Evolutionary conservation across 2,329 filamentous ascomycete species (phyloP).

Genomic region (Grosmannia penicillata): DNA sequence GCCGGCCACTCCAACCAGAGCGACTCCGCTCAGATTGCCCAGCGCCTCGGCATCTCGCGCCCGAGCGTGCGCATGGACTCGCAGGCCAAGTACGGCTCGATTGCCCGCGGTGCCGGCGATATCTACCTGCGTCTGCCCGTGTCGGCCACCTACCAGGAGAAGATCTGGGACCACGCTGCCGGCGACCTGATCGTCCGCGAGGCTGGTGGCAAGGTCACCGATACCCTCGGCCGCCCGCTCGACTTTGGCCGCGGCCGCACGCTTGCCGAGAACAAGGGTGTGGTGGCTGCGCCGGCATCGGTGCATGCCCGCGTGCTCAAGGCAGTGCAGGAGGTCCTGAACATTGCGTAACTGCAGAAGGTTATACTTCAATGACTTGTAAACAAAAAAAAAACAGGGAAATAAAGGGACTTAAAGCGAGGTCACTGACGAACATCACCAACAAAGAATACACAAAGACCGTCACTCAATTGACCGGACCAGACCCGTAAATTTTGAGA

Average conservation of each 20-base stretch:
- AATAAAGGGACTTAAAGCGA: neutral
- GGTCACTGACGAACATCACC: no score
- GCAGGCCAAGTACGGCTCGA: constrained; percentile 93
- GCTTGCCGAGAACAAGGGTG: constrained; percentile 79
- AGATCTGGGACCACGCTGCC: constrained; percentile 98
- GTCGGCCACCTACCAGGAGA: constrained; percentile 75
- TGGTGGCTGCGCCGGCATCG: constrained; percentile 69
- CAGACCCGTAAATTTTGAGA: neutral
- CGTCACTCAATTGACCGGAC: neutral
- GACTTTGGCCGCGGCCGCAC: constrained; percentile 83
- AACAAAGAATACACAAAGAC: no score
- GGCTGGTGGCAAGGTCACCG: constrained; percentile 82
- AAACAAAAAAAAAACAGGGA: constrained; percentile 5
- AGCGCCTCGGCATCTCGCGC: constrained; percentile 71
- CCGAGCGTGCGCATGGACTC: constrained; percentile 94
- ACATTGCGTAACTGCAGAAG: constrained; percentile 4
- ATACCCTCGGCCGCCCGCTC: constrained; percentile 69
- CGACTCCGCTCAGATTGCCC: constrained; percentile 73
- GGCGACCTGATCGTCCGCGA: constrained; percentile 90
- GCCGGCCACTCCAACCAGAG: constrained; percentile 80
- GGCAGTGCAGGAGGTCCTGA: constrained; percentile 69
- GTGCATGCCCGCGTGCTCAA: constrained; percentile 64
- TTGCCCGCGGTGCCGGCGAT: constrained; percentile 85
- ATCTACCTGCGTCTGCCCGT: constrained; percentile 85
- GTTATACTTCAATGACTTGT: constrained; percentile 9